These are phyloP conservation scores for Marchantia paleacea DNA, from an alignment of 225 moss, liverwort and hornwort genomes.

Conservation along the genomic window DNA sequence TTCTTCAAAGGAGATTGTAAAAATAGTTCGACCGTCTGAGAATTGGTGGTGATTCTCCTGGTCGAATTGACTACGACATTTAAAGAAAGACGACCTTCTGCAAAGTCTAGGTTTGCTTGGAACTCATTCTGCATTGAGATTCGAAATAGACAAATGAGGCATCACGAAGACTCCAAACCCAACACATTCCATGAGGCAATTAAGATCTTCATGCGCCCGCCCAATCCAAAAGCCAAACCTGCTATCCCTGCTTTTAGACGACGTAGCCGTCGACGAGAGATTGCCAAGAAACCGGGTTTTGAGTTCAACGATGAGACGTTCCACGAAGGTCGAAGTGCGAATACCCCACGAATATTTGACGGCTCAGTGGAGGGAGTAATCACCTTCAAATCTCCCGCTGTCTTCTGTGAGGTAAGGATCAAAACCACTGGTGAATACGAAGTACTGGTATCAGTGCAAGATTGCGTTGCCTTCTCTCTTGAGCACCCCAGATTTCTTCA, in stretches of 20 bases:
- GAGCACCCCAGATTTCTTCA: too few species aligned
- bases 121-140: too few species aligned
- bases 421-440: neutral
- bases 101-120: too few species aligned
- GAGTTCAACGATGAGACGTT: slow-evolving; percentile 32
- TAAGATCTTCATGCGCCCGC: slow-evolving; percentile 31
- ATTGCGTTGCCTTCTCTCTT: too few species aligned
- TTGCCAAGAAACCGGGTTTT: slow-evolving; percentile 20
- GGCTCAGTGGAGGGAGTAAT: slow-evolving; percentile 11
- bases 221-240: slow-evolving; percentile 32
- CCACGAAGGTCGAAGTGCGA: slow-evolving; percentile 7
- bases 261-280: slow-evolving; percentile 16
- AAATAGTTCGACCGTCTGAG: too few species aligned
- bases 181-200: slow-evolving; percentile 47
- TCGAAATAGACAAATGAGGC: too few species aligned
- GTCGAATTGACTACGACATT: too few species aligned
- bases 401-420: slow-evolving; percentile 38
- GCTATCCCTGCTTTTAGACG: slow-evolving; percentile 18
- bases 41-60: too few species aligned
- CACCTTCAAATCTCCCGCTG: slow-evolving; percentile 37
- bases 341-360: slow-evolving; percentile 27
- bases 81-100: too few species aligned
- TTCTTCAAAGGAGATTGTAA: too few species aligned
- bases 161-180: neutral
- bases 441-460: too few species aligned